Base-by-base conservation (phyloP, 768 basidiomycete genomes). In the Hydnum rufescens region DNA sequence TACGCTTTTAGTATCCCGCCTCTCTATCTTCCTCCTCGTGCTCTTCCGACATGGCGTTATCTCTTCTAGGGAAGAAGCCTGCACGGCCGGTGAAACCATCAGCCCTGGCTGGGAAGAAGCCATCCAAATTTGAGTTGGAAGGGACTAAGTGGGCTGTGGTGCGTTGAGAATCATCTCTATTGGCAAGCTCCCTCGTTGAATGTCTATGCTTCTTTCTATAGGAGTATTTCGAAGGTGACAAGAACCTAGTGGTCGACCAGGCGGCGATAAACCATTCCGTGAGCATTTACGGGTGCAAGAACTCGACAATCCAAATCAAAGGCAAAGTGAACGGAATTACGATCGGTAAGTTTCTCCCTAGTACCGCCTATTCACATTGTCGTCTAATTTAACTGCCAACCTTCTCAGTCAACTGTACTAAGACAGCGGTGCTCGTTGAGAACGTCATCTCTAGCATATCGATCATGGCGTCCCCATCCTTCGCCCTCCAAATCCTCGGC, bases 281-380 rank as follows among this genome's bases (percentile, higher is more conserved):
- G 54, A 92, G 88, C 64, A 68, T 97, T 46, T 97, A 78, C 64
- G 80, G 78, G 8, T 95, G 90, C 72, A 95, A 89, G 69, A 82
- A 81, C 57, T 73, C 76, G 5, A 82, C 80, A 0, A 69, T 99
- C 53, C 64, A 82, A 49, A 71, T 99, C 63, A 82, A 82, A 64
- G 92, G 93, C 60, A 99, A 99, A 67, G 77, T 87, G 58, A 99
- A 99, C 61, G 92, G 89, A 2, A 79, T 99, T 43, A 87, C 80
- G 19, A 67, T 97, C 54, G 73, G 93, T 95, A 61, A 54, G 75
- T 69, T 22, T 42, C 13, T 53, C 51, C 49, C 56, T 46, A 6
- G 26, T 44, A 0, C 18, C 19, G 42, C 5, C 23, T 42, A 28
- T 51, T 42, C 29, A 19, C 23, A 25, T 36, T 29, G 5, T 42